Evolutionary conservation across 352 stramenopile species (phyloP).

Genomic region (Phytopythium delawarense): DNA sequence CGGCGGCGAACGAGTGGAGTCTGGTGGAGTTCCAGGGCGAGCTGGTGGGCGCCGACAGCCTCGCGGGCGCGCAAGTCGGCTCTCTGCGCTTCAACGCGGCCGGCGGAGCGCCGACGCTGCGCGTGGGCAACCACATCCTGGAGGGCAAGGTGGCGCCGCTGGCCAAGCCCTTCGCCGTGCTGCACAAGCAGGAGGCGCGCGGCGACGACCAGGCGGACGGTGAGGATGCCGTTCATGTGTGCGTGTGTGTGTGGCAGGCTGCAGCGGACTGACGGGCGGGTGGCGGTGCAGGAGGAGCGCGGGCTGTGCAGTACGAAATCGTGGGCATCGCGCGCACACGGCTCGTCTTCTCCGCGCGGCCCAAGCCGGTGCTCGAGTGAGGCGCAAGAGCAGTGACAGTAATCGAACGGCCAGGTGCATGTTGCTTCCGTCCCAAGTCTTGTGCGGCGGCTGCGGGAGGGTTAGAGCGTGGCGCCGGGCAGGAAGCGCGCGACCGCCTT

Average conservation of each 20-base stretch:
- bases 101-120: conserved; percentile 59
- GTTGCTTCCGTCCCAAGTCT: no score
- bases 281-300: background rate
- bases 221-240: background rate
- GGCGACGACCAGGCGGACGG: background rate
- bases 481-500: conserved; percentile 18
- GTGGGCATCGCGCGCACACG: conserved; percentile 78
- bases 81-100: conserved; percentile 54
- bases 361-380: conserved; percentile 63
- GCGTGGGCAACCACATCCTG: conserved; percentile 83
- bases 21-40: conserved; percentile 83
- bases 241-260: background rate
- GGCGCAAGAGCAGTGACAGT: background rate
- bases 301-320: conserved; percentile 50
- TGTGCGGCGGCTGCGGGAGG: background rate
- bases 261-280: background rate
- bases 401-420: background rate
- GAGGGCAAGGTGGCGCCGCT: conserved; percentile 65
- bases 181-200: conserved; percentile 38
- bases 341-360: conserved; percentile 68
- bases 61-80: conserved; percentile 52
- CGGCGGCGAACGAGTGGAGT: conserved; percentile 68
- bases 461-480: background rate
- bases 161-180: conserved; percentile 69
- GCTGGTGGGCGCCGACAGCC: conserved; percentile 38